Evolutionary conservation across 2,329 filamentous ascomycete genomes (phyloP).

Genomic region (Exophiala viscosa): DNA sequence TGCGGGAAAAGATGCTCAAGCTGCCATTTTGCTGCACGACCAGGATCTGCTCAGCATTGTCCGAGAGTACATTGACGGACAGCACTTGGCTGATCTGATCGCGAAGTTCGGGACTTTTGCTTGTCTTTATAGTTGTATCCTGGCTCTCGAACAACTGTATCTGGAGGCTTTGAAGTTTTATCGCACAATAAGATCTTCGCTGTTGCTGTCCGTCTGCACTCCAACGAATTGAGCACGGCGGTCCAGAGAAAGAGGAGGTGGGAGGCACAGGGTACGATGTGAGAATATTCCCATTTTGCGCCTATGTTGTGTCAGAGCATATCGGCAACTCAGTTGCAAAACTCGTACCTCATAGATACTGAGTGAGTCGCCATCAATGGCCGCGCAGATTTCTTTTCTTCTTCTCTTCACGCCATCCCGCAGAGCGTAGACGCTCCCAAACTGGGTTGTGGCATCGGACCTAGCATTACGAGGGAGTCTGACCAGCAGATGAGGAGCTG

Average conservation of each 20-base stretch:
- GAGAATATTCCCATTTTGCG: slow-evolving; percentile 58
- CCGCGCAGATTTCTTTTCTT: slow-evolving; percentile 58
- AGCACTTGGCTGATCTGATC: slow-evolving; percentile 39
- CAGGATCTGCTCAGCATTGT: slow-evolving; percentile 30
- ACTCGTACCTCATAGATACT: slow-evolving; percentile 58
- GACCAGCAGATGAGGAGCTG: slow-evolving; percentile 42
- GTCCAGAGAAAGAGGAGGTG: slow-evolving; percentile 54
- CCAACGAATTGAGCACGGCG: slow-evolving; percentile 57
- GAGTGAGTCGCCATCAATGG: slow-evolving; percentile 58
- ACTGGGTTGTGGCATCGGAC: slow-evolving; percentile 39
- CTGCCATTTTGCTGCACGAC: slow-evolving; percentile 44
- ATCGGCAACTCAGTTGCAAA: neutral
- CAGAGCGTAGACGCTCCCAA: slow-evolving; percentile 51
- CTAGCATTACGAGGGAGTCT: slow-evolving; percentile 45
- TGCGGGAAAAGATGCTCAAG: slow-evolving; percentile 39
- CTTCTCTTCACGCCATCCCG: slow-evolving; percentile 57
- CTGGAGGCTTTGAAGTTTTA: slow-evolving; percentile 47
- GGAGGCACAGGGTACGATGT: slow-evolving; percentile 61
- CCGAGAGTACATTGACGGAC: slow-evolving; percentile 30
- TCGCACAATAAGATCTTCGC: slow-evolving; percentile 56
- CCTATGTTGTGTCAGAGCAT: slow-evolving; percentile 37
- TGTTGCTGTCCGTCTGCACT: slow-evolving; percentile 44
- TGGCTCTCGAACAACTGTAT: slow-evolving; percentile 49
- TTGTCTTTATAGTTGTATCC: slow-evolving; percentile 40
- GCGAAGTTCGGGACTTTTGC: slow-evolving; percentile 33